Base-by-base conservation (phyloP, 177 flowering plant species). In the Vitis hybrid region DNA sequence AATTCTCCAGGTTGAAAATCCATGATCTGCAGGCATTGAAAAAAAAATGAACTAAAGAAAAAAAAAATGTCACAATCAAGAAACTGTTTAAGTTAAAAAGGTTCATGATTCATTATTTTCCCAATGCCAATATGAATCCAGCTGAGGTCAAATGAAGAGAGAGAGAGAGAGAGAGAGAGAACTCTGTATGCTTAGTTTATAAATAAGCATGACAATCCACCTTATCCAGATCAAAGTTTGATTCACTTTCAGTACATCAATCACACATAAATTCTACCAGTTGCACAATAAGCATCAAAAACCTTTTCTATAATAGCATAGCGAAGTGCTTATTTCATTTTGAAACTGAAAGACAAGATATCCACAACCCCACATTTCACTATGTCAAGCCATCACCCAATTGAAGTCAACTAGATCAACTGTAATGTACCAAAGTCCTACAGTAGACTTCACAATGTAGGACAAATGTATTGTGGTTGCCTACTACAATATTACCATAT, bases 1-100 rank as follows among this genome's bases (percentile, higher is more conserved):
- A 80, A 93, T 64, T 96, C 98, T 57, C 99, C 99, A 57, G 98
- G 97, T 73, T 92, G 92, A 77, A 96, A 93, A 83, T 95, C 99
- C 99, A 96, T 96, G 67, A 96, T 88, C 99, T 95, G 86, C 79
- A 76, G 59, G 22, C 65, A 61, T 29, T 15, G 55, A 16, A 50
- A 59, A 48, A 59, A 48, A 8, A 50, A 50, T 45, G 56, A 72
- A 10, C 29, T 13, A 59, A 59, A 13, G 10, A 50, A 67, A 57
- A 19, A 29, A 39, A 39, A 31, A n/a, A 39, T 39, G 57, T 18
- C 49, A 52, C 16, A 54, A 62, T 11, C 53, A 62, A 62, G 51
- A 59, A 59, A 50, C 29, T 9, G 29, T 9, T 7, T 20, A 56
- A 3, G 50, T 10, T 14, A 14, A 3, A 10, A 61, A 14, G 39